Evolutionary conservation across 169 alveolate genomes (phyloP), one percentile per base, ranked within the genome.

Genomic region (Ichthyophthirius multifiliis): DNA sequence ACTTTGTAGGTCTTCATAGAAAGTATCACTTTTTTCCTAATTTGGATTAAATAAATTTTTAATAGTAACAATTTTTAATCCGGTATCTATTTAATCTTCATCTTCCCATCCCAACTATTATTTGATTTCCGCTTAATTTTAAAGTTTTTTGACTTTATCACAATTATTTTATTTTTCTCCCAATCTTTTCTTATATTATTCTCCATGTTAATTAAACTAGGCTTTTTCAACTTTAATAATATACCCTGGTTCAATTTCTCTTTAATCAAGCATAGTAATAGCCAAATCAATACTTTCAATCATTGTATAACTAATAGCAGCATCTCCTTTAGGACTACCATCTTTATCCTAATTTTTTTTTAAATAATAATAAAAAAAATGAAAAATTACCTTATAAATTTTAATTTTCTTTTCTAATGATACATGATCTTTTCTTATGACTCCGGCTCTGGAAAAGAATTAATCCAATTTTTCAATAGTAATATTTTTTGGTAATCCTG

Each of bases 261-360:
- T 63, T 15, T 86, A 94, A 75, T 95, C 47, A 18, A 95, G 86
- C 85, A 91, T 84, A n/a, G 86, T 92, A 7, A 92, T 76, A 7
- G 97, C 97, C 16, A 88, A 74, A n/a, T 88, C 88, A 5, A 93
- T 87, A 45, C 93, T 82, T 77, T 95, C 97, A 16, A 67, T 86
- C 81, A 83, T 88, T 35, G 88, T 90, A 75, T 83, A 95, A 3
- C 94, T 88, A 12, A 95, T 90, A n/a, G 90, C 76, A 3, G 95
- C 96, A 83, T 95, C 96, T 20, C 98, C 98, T 55, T 93, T 88
- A 18, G 85, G 87, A 20, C 75, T 76, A 0, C 92, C 93, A 10
- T 80, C 43, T 16, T 78, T 76, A 76, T 90, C 91, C 43, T 55
- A 55, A 41, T 41, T 41, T 9, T 41, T 41, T 9, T 41, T 13